Percentiles rank a stretch among this genome's conserved stretches.
phyloP scores from a whole-genome alignment of 441 rosid species.

The Metrosideros polymorpha region DNA sequence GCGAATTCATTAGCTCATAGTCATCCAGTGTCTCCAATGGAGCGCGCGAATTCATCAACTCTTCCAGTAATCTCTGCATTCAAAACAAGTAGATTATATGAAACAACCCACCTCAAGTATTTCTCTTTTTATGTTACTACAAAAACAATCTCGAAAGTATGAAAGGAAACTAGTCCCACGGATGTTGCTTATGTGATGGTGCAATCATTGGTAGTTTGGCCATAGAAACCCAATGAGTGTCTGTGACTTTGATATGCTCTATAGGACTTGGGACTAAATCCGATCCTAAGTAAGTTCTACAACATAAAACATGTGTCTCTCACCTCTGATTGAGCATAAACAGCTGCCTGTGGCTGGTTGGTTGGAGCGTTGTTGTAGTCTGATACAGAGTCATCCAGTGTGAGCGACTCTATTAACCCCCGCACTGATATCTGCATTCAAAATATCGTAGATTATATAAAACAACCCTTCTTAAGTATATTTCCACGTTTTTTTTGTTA shows the following conservation, averaged over 20 bases:
- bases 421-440: background rate
- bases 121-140: background rate
- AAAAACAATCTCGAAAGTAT: background rate
- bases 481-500: background rate
- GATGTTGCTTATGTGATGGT: background rate
- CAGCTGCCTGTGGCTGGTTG: background rate
- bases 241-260: background rate
- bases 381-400: background rate
- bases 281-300: background rate
- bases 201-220: background rate
- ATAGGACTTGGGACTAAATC: background rate
- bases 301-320: background rate
- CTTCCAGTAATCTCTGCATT: background rate
- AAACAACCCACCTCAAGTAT: background rate
- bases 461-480: background rate
- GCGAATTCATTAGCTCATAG: background rate
- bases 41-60: background rate
- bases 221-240: background rate
- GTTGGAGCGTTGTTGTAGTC: background rate
- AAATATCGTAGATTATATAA: background rate
- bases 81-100: background rate
- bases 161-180: background rate
- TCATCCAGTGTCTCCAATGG: background rate
- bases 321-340: background rate
- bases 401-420: background rate